Evolutionary conservation across 75 land plant species (phyloP).

Genomic region (Pinus tabuliformis): DNA sequence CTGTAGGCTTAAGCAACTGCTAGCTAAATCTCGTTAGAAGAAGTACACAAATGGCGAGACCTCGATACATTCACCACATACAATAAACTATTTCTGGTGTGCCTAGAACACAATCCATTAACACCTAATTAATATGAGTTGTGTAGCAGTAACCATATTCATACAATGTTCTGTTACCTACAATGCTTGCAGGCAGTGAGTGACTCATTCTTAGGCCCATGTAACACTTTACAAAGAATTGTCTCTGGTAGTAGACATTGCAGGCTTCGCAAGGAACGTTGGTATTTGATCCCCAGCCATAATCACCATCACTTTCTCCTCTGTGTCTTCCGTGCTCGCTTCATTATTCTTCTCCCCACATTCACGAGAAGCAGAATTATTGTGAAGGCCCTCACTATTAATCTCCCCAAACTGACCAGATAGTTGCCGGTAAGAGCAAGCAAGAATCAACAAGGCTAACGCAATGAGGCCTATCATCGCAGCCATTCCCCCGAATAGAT

Average conservation of each 20-base stretch:
- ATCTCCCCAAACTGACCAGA: neutral
- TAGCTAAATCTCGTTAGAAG: too few species aligned
- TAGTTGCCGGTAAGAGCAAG: constrained; percentile 15
- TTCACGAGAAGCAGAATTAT: neutral
- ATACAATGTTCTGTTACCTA: too few species aligned
- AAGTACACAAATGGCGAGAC: too few species aligned
- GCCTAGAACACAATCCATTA: too few species aligned
- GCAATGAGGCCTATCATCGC: constrained; percentile 21
- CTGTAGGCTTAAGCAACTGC: too few species aligned
- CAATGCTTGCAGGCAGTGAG: too few species aligned
- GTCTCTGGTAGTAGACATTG: neutral
- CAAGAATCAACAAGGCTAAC: constrained; percentile 11
- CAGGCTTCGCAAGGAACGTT: constrained; percentile 13
- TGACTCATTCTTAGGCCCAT: too few species aligned
- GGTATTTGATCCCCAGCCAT: constrained; percentile 18
- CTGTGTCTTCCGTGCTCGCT: neutral
- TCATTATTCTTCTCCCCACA: neutral
- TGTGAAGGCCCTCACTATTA: neutral
- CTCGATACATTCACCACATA: too few species aligned
- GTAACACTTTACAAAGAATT: neutral
- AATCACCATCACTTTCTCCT: constrained; percentile 12
- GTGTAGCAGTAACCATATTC: too few species aligned
- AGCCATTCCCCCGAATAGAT: constrained; percentile 18
- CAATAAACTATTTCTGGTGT: too few species aligned
- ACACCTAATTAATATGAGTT: too few species aligned